These are phyloP conservation scores for Roridomyces roridus DNA, from an alignment of 768 basidiomycete genomes.

Conservation along the genomic window DNA sequence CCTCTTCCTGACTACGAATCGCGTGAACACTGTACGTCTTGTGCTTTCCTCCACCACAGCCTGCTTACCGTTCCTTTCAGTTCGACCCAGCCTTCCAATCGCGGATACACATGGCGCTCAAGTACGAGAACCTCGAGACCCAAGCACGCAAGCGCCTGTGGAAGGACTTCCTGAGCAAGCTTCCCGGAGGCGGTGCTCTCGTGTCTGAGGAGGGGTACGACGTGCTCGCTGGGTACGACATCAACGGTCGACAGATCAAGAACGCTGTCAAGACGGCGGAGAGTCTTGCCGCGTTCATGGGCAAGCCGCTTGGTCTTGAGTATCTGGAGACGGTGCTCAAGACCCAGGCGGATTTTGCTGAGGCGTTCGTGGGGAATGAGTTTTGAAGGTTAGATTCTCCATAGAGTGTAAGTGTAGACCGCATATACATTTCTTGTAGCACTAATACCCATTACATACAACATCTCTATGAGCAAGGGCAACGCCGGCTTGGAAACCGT, in stretches of 20 bases:
- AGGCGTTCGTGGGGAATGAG: conserved; percentile 7
- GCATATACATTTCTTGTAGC: too few relatives aligned
- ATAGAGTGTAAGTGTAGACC: too few relatives aligned
- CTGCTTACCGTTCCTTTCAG: neutral
- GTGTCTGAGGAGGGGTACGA: conserved; percentile 21
- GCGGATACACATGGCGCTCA: conserved; percentile 22
- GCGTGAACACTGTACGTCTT: conserved; percentile 11
- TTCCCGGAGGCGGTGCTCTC: conserved; percentile 22
- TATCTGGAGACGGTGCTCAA: conserved; percentile 41
- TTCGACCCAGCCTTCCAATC: conserved; percentile 23
- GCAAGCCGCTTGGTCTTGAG: conserved; percentile 32
- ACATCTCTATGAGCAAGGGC: too few relatives aligned
- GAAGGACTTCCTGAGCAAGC: conserved; percentile 18
- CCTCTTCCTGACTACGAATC: conserved; percentile 26
- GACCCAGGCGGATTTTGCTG: conserved; percentile 42
- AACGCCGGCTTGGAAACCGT: too few relatives aligned
- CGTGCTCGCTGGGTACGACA: conserved; percentile 10
- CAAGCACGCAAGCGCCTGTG: conserved; percentile 10
- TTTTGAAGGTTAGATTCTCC: too few relatives aligned
- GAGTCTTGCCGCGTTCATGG: conserved; percentile 25
- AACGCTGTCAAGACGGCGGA: conserved; percentile 25
- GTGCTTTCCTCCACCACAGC: neutral
- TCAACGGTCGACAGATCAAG: conserved; percentile 26
- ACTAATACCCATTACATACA: too few relatives aligned
- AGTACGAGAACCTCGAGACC: conserved; percentile 19